phyloP scores from a whole-genome alignment of 495 filamentous ascomycete genomes.

The Trichoderma erinaceum region DNA sequence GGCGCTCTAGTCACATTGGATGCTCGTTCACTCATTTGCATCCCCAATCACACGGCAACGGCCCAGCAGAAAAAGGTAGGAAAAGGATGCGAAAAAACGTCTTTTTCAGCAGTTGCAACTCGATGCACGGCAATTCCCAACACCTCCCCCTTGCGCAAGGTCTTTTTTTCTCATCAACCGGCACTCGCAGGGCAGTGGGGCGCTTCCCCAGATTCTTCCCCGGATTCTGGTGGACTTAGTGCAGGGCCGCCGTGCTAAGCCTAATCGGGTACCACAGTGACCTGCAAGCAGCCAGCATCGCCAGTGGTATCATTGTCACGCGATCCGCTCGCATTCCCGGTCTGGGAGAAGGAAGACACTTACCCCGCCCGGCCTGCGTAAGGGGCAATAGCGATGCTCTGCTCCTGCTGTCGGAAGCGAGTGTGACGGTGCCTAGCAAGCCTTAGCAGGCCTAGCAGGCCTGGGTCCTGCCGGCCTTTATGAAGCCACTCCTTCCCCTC shows the following conservation, averaged over 20 bases:
- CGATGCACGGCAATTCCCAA: neutral
- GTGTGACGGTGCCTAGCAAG: neutral
- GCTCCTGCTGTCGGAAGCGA: neutral
- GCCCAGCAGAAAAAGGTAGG: neutral
- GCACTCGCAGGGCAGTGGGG: neutral
- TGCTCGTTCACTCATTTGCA: neutral
- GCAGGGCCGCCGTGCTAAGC: neutral
- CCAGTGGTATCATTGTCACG: conserved; percentile 10
- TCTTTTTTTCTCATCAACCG: neutral
- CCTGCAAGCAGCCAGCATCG: neutral
- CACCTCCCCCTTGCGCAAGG: neutral
- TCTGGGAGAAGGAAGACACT: neutral
- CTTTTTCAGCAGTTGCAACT: neutral
- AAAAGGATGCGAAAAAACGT: neutral
- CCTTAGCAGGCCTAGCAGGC: too few relatives aligned
- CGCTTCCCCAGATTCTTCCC: conserved; percentile 8
- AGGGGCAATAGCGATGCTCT: neutral
- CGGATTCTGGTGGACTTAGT: neutral
- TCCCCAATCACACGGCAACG: neutral
- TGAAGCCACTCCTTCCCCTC: neutral
- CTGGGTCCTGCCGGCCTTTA: neutral
- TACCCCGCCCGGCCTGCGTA: conserved; percentile 9
- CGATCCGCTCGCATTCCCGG: neutral
- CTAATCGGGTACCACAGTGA: conserved; percentile 2
- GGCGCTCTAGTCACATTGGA: conserved; percentile 1